Base-by-base conservation (phyloP, 169 alveolate species). In the Plasmodium chabaudi region DNA sequence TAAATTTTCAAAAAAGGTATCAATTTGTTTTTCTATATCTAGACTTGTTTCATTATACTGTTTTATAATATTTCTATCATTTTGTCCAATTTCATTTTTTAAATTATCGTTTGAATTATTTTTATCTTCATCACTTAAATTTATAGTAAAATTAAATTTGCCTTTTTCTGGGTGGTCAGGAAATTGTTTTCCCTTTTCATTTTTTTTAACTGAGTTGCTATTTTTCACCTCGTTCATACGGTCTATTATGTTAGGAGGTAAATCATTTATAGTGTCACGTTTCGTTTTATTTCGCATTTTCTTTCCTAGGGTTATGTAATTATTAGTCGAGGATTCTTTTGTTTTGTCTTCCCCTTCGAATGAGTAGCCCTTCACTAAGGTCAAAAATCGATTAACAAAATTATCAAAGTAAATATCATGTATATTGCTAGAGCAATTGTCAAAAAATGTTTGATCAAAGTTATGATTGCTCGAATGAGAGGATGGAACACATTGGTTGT, bases 1-100 rank as follows among this genome's bases (percentile, higher is more conserved):
- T 5, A 82, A 65, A 47, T 47, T 82, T 10, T 67, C 65, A 46
- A 82, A 82, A 67, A 82, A 82, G 39, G 53, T 19, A 61, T 82
- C 77, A 23, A 65, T 44, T 17, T 39, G 17, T 19, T 9, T 15
- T n/a, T 69, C 5, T 27, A 17, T 1, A 21, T 49, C 27, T 7
- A 10, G 13, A 7, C 44, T 23, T 2, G n/a, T 19, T 6, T 39
- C 42, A n/a, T 17, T 49, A 60, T 21, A n/a, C 12, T 9, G 46
- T 15, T 23, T 10, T 10, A 49, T 12, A 5, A 4, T 0, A 12
- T 57, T 19, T 57, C 72, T 39, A 34, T 3, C 9, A 1, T 46
- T 5, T n/a, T 6, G 1, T 9, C 21, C 13, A 23, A 1, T 12
- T 42, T 13, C 13, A 46, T 21, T 55, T 51, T 4, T 9, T 34